Conservation (phyloP, 176 grass and related monocot species). For the Luzula sylvatica region DNA sequence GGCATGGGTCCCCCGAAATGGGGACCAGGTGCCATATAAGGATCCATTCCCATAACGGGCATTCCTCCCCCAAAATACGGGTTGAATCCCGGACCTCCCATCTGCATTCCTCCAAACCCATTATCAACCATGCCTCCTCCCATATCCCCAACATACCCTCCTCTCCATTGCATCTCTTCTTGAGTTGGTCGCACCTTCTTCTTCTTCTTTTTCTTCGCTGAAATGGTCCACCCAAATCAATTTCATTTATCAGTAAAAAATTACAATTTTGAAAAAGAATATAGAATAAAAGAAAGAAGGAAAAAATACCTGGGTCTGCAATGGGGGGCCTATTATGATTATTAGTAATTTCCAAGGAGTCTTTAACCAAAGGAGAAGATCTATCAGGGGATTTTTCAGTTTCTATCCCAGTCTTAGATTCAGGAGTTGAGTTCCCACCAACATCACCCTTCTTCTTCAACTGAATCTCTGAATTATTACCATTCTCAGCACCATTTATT, state of each 20-base stretch:
- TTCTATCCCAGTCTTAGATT: slow-evolving; percentile 36
- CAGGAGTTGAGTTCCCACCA: slow-evolving; percentile 48
- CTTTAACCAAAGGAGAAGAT: slow-evolving; percentile 39
- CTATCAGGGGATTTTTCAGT: slow-evolving; percentile 35
- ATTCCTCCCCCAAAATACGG: slow-evolving; percentile 63
- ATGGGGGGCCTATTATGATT: slow-evolving; percentile 41
- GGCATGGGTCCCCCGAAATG: slow-evolving; percentile 58
- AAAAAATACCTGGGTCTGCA: slow-evolving; percentile 52
- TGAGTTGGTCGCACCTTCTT: slow-evolving; percentile 38
- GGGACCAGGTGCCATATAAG: slow-evolving; percentile 35
- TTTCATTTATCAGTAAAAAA: no score
- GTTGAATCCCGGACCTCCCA: slow-evolving; percentile 60
- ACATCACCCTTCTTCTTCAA: slow-evolving; percentile 32
- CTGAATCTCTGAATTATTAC: no score
- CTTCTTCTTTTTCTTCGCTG: slow-evolving; percentile 97
- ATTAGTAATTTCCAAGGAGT: background rate
- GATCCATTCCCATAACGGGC: slow-evolving; percentile 67
- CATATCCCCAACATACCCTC: slow-evolving; percentile 58
- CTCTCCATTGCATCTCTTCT: slow-evolving; percentile 71
- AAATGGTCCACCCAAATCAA: slow-evolving; percentile 16
- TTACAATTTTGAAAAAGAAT: slow-evolving; percentile 23
- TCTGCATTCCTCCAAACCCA: slow-evolving; percentile 61
- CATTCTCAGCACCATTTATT: slow-evolving; percentile 38
- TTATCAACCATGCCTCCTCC: slow-evolving; percentile 34
- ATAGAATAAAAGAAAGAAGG: slow-evolving; percentile 19